Evolutionary conservation across 2,329 filamentous ascomycete genomes (phyloP), one percentile per base, ranked within the genome.

Genomic region (Aureobasidium sp.): DNA sequence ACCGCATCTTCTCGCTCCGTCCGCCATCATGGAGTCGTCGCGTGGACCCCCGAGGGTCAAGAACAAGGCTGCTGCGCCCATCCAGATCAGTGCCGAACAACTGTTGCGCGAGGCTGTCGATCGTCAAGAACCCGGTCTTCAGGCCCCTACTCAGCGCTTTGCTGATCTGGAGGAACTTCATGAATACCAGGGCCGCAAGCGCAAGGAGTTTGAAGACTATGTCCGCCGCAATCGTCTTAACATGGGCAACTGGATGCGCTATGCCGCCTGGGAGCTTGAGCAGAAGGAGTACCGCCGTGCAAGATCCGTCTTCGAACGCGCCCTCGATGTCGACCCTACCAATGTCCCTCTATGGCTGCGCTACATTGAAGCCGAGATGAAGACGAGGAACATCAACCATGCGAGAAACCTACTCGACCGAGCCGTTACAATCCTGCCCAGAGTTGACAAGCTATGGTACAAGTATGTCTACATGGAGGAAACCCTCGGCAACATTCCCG

Each of bases 401-500:
- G 92, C 94, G 37, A 83, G 94, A 63, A 99, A 99, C 73, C 77
- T 99, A 57, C 84, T 99, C 59, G 94, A 99, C 74, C 87, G 94
- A 61, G 92, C 94, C n/a, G 90, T 97, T 59, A 92, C 92, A 0
- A 90, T 95, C 62, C 79, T 97, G 43, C 94, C 94, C 5, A 82
- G 94, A 63, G 85, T 97, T 44, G 92, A 97, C 74, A 97, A 97
- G 81, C 79, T 99, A 37, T 99, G 94, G 94, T 99, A 96, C 80
- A 97, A 97, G 75, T 99, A 97, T 79, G 91, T 96, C 29, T 96
- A 96, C 74, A 95, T 96, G 88, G 93, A 97, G 78, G 94, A 99
- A 82, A 97, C 93, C 77, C 82, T 99, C 61, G 92, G 92, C 7
- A 97, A 99, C 70, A 87, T 99, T 53, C 86, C 92, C 3, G 94